Evolutionary conservation across 306 rosid species (phyloP), one percentile per base, ranked within the genome.

Genomic region (Pterocarpus macrocarpus): DNA sequence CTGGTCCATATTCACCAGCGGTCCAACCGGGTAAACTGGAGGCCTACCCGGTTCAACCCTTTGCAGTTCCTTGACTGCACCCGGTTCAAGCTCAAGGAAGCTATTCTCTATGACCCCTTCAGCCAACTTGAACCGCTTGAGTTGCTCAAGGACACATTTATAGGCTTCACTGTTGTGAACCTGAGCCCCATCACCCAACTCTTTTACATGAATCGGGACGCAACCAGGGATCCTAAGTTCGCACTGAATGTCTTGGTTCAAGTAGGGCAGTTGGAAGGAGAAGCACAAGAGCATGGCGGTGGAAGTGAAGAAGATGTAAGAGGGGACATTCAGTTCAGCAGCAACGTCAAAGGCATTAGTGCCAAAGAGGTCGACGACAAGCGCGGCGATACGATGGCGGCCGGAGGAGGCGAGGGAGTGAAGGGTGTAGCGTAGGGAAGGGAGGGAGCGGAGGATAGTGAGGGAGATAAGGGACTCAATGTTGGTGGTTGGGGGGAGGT

Each of bases 221-320:
- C 88, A 88, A 0, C 97, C 97, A 4, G 97, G 97, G 9, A 93
- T 82, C 0, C 7, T 5, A 44, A n/a, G 90, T 79, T 90, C 92
- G 38, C 88, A 66, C 5, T 83, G 63, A 73, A 81, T 69, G 22
- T 73, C n/a, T 47, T 84, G 78, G 63, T 89, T 80, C 2, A 91
- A 86, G 41, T 73, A 58, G 2, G 91, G 95, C 10, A 89, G 50
- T 64, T 85, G 38, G 7, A 91, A 55, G 41, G 83, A 53, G 3
- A 92, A 64, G 2, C 88, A 89, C 57, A 91, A 62, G 1, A 39
- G 8, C 88, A 81, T 83, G 13, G 94, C 81, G 0, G 90, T 82
- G 4, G 95, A 80, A 4, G 91, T 85, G 66, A 9, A 88, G 87
- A 80, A 92, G 9, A 92, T 5, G 45, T 80, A 89, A 0, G 89